Base-by-base conservation (phyloP, 2,329 filamentous ascomycete genomes). In the Cladosporium oxysporum region DNA sequence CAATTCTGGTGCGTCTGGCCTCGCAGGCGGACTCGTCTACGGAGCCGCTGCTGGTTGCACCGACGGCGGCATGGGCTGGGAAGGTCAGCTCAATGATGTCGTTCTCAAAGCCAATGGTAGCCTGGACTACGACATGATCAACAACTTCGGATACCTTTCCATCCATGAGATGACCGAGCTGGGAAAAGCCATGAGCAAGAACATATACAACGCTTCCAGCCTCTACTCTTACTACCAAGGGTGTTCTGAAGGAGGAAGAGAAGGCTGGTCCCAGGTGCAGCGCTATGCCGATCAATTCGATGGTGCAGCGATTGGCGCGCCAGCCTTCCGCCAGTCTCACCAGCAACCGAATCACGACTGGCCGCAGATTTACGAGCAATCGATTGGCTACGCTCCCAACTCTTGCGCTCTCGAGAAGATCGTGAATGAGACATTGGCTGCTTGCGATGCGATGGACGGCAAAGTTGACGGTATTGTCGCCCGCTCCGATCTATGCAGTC, bases 361-460 rank as follows among this genome's bases (percentile, higher is more conserved):
- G 10, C 72, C 76, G 16, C 75, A 77, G 33, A 74, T 80, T 8
- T 74, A 82, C 52, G 79, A 83, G 71, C 67, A 76, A 61, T 76
- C 74, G 0, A 66, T 77, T 16, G 75, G 73, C 60, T 83, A 83
- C 70, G 80, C 75, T 64, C 82, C 78, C 14, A 77, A 75, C 21
- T 77, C 78, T 14, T 83, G 81, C 69, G 83, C 83, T 59, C 70
- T 86, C 16, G 76, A 79, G 6, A 82, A 81, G 70, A 85, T 87
- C 55, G 79, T 83, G 23, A 87, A 86, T 70, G 76, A 79, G 47
- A 87, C 85, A 5, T 85, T 87, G 57, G 76, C 77, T 1, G 81
- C 81, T 41, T 88, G 85, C 60, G 85, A 88, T 67, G 76, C 80
- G 8, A 76, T 88, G 6, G 85, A 88, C 64, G 85, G 86, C 6